Conservation (phyloP, 768 basidiomycete genomes). For the Auriscalpium microsporum region DNA sequence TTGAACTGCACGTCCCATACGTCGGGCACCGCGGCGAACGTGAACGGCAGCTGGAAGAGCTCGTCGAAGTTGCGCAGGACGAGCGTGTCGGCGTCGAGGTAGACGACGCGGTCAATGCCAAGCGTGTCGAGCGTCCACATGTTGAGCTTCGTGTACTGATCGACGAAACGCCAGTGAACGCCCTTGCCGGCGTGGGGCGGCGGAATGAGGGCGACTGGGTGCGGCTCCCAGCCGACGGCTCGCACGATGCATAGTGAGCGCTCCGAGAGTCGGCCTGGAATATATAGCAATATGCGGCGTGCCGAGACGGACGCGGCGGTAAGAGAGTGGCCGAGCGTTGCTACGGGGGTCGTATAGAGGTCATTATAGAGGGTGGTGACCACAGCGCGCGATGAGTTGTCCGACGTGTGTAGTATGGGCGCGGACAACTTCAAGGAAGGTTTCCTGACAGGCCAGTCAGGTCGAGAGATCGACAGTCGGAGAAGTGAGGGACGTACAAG, state of each 20-base stretch:
- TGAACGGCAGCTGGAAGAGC: conserved; percentile 33
- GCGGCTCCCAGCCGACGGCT: conserved; percentile 30
- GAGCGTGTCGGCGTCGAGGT: conserved; percentile 37
- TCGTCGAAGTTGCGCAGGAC: conserved; percentile 36
- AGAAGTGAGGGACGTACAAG: neutral
- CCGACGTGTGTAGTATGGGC: neutral
- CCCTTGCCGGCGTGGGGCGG: conserved; percentile 32
- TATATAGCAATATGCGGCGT: conserved; percentile 24
- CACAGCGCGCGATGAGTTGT: conserved; percentile 16
- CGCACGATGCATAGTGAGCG: conserved; percentile 31
- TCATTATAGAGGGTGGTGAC: conserved; percentile 26
- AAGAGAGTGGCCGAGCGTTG: conserved; percentile 26
- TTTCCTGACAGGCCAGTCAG: neutral
- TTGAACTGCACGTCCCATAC: conserved; percentile 29
- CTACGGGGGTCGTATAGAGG: conserved; percentile 23
- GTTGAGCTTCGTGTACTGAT: conserved; percentile 37
- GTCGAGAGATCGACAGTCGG: neutral
- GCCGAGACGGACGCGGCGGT: conserved; percentile 24
- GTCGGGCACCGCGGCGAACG: conserved; percentile 35
- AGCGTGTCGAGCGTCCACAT: conserved; percentile 31
- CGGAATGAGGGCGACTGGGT: conserved; percentile 28
- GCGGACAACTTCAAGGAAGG: neutral
- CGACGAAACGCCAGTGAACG: conserved; percentile 27
- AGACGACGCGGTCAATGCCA: conserved; percentile 27
- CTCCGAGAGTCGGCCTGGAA: conserved; percentile 29